Conservation (phyloP, 345 rosid species). For the Pistacia integerrima region DNA sequence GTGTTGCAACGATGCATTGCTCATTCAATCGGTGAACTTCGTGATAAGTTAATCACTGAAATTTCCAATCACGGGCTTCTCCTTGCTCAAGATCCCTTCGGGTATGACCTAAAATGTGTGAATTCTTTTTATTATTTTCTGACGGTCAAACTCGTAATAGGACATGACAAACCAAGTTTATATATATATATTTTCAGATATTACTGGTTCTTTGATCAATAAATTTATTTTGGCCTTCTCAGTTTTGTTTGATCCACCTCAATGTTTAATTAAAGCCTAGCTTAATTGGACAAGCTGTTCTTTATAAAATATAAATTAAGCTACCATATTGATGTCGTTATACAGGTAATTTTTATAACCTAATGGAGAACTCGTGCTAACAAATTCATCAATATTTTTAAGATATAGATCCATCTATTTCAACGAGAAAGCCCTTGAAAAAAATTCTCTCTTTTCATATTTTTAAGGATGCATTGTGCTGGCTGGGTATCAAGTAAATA, state of each 20-base stretch:
- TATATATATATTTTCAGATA: background rate
- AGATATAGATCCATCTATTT: background rate
- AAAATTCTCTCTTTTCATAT: background rate
- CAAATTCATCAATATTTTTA: background rate
- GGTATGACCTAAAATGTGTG: constrained; percentile 37
- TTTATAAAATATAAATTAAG: background rate
- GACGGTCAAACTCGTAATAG: background rate
- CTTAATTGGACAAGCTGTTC: background rate
- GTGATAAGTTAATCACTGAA: constrained; percentile 50
- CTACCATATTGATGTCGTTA: constrained; percentile 5
- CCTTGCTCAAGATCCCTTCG: constrained; percentile 77
- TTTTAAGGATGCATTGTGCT: background rate
- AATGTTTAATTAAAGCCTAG: background rate
- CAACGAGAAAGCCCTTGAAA: background rate
- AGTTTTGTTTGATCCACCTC: constrained; percentile 2
- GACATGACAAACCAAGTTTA: background rate
- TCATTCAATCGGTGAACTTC: constrained; percentile 47
- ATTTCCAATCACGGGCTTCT: constrained; percentile 51
- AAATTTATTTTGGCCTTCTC: background rate
- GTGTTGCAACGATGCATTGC: constrained; percentile 69
- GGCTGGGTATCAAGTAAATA: background rate
- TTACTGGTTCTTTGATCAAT: background rate
- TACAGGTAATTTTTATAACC: background rate
- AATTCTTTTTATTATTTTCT: constrained; percentile 7
- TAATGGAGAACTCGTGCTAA: background rate